A percentile compares a stretch with the other conserved stretches of the same genome.
These are phyloP conservation scores for Serendipita sp. DNA, from an alignment of 768 basidiomycete species.

Conservation along the genomic window DNA sequence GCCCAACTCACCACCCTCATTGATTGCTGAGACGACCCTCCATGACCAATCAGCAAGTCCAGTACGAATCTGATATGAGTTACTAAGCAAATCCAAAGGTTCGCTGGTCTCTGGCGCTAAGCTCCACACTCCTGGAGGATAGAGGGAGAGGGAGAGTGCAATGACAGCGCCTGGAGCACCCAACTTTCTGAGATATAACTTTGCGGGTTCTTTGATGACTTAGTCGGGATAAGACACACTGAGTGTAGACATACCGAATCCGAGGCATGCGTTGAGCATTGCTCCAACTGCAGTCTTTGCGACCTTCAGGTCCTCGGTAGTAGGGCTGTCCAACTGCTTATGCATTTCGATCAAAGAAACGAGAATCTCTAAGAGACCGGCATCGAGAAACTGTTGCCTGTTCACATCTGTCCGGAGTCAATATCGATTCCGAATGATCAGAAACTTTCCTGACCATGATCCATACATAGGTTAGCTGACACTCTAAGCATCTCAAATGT, in stretches of 20 bases:
- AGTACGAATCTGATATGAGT: constrained; percentile 28
- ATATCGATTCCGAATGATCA: no score
- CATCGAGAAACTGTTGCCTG: constrained; percentile 52
- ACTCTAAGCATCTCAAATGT: constrained; percentile 60
- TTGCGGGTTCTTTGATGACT: constrained; percentile 44
- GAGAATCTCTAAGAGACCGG: constrained; percentile 50
- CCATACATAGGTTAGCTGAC: constrained; percentile 71
- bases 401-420: constrained; percentile 46
- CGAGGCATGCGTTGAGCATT: constrained; percentile 60
- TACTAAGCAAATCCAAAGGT: not conserved
- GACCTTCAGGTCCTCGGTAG: constrained; percentile 50
- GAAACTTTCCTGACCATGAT: constrained; percentile 43
- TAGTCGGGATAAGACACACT: constrained; percentile 3
- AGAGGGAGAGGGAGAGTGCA: constrained; percentile 49
- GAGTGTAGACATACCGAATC: constrained; percentile 42
- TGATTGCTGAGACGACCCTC: constrained; percentile 41
- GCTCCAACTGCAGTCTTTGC: constrained; percentile 66
- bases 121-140: constrained; percentile 58
- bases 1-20: constrained; percentile 38
- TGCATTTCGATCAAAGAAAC: constrained; percentile 57
- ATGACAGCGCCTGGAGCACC: constrained; percentile 56
- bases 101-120: not conserved
- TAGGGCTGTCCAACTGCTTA: constrained; percentile 28
- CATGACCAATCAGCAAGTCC: constrained; percentile 63
- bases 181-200: constrained; percentile 46